Base-by-base conservation (phyloP, 306 rosid genomes). In the Begonia peltatifolia region DNA sequence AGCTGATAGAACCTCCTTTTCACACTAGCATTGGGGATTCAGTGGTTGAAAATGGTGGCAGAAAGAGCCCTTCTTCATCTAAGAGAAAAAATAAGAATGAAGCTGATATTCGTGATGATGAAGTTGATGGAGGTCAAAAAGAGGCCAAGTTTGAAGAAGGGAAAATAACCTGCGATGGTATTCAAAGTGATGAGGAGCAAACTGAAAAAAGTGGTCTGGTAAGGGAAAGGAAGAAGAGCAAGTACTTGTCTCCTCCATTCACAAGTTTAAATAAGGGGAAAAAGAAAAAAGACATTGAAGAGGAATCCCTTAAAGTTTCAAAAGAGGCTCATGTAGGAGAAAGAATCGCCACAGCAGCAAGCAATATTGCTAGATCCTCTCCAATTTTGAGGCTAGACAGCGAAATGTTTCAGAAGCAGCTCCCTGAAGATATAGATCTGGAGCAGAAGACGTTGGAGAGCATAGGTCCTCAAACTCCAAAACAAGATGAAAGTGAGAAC, bases 161-260 rank as follows among this genome's bases (percentile, higher is more conserved):
- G 59, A 56, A 52, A 46, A 30, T 42, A 52, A 47, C 14, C 30
- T 10, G 18, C 44, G 46, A 36, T 30, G 30, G 22, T 47, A 9
- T 14, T n/a, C 50, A 59, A 47, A 47, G 25, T 25, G 64, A 56
- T 44, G 63, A 66, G 50, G 69, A 44, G 20, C 71, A 55, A 61
- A 65, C 14, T 44, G 80, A 63, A 41, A 71, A 60, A 59, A 68
- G 68, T 22, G 8, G 23, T 46, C 56, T 63, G 55, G 52, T 72
- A 1, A 76, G 96, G 67, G 87, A 83, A 63, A 87, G 90, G 60
- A 87, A 74, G 82, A 83, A 57, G 66, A 87, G 96, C 70, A 83
- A 76, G 78, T 87, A 87, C 73, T 68, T 87, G 72, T 87, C 84
- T 36, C 90, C 94, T 57, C 96, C 96, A 35, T 87, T 83, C 79